Evolutionary conservation across 176 grass and related monocot species (phyloP).

Genomic region (Rhynchospora tenuis): DNA sequence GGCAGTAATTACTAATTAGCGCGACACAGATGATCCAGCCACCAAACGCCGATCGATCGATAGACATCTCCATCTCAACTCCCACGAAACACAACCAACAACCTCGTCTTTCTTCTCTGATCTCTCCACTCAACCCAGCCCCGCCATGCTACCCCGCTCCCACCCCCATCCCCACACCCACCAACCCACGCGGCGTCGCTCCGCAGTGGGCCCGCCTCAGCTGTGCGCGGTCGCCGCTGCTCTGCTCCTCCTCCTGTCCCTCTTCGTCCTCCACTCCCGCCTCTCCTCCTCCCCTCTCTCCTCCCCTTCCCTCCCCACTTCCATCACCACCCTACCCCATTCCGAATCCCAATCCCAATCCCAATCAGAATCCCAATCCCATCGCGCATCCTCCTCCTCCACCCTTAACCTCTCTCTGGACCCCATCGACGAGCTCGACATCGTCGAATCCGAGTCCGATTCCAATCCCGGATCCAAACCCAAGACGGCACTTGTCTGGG

Average conservation of each 20-base stretch:
- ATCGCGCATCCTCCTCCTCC: neutral
- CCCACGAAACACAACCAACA: neutral
- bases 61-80: neutral
- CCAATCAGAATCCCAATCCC: neutral
- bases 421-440: conserved; percentile 80
- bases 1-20: no score
- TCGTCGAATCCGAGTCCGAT: conserved; percentile 48
- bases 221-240: conserved; percentile 54
- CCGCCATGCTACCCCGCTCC: conserved; percentile 49
- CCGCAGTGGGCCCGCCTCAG: conserved; percentile 54
- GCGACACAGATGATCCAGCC: no score
- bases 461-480: neutral
- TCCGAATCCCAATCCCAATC: neutral
- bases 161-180: conserved; percentile 57
- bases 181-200: conserved; percentile 49
- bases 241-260: conserved; percentile 74
- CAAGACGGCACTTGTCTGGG: conserved; percentile 55
- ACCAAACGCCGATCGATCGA: neutral
- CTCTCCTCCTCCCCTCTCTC: conserved; percentile 44
- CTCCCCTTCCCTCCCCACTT: conserved; percentile 23
- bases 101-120: neutral
- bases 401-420: conserved; percentile 39
- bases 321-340: neutral
- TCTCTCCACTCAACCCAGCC: neutral
- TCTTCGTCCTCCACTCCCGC: conserved; percentile 76